A percentile compares a stretch with the other conserved stretches of the same genome.
phyloP scores from a whole-genome alignment of 257 asterid species.

The Gentiana macrophylla region DNA sequence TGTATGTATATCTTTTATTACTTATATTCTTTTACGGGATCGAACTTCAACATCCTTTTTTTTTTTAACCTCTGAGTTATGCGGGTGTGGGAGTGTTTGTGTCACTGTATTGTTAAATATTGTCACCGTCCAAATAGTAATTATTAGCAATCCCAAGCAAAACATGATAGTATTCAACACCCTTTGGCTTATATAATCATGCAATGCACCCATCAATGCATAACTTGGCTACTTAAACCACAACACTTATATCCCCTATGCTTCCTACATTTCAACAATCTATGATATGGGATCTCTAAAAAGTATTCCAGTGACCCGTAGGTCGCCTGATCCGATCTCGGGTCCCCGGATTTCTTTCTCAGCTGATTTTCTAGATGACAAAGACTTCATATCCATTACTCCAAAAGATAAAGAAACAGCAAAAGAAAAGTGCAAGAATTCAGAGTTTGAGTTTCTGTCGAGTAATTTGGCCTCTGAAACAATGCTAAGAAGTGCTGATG shows the following conservation, averaged over 20 bases:
- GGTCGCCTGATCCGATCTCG: slow-evolving; percentile 20
- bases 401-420: slow-evolving; percentile 23
- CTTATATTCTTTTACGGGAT: too few species aligned
- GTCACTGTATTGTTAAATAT: slow-evolving; percentile 15
- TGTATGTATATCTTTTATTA: too few species aligned
- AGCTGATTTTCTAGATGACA: slow-evolving; percentile 68
- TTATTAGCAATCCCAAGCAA: slow-evolving; percentile 9
- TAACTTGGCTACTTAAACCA: slow-evolving; percentile 24
- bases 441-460: slow-evolving; percentile 71
- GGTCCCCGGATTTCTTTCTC: slow-evolving; percentile 76
- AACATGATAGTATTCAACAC: background rate
- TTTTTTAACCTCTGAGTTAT: too few species aligned
- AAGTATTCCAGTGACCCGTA: slow-evolving; percentile 18
- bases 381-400: slow-evolving; percentile 59
- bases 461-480: slow-evolving; percentile 13
- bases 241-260: slow-evolving; percentile 5
- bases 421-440: slow-evolving; percentile 13
- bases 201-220: background rate
- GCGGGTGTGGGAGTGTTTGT: too few species aligned
- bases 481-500: slow-evolving; percentile 71
- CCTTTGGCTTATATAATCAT: slow-evolving; percentile 5
- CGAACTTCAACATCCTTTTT: too few species aligned
- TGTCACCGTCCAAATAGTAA: slow-evolving; percentile 33
- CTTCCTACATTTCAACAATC: background rate
- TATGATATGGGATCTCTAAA: slow-evolving; percentile 38